Conservation (phyloP, 1,139 yeast species). For the Candida sp. region DNA sequence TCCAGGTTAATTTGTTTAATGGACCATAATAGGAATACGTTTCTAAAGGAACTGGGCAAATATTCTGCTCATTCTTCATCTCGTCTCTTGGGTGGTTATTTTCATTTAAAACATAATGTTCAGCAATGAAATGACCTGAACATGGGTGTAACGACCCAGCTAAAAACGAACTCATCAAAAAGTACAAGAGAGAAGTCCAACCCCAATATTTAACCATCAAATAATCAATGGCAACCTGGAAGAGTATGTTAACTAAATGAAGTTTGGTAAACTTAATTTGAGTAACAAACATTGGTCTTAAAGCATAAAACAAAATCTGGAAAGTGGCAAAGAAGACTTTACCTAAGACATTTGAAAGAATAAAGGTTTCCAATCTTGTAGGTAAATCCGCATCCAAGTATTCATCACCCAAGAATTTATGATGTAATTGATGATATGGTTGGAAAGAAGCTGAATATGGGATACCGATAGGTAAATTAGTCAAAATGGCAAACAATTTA, state of each 20-base stretch:
- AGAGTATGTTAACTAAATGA: conserved; percentile 65
- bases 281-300: conserved; percentile 86
- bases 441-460: conserved; percentile 91
- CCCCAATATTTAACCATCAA: conserved; percentile 62
- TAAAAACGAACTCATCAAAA: conserved; percentile 73
- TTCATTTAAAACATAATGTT: conserved; percentile 72
- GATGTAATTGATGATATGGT: conserved; percentile 90
- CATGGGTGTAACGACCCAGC: conserved; percentile 94
- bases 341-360: conserved; percentile 76
- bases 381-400: conserved; percentile 86
- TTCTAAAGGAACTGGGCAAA: conserved; percentile 55
- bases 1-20: conserved; percentile 77
- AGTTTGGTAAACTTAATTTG: conserved; percentile 70
- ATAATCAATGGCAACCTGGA: conserved; percentile 58
- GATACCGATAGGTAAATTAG: conserved; percentile 83
- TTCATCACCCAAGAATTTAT: conserved; percentile 87
- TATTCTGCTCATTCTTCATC: conserved; percentile 16
- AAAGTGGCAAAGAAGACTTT: conserved; percentile 89
- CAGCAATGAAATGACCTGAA: conserved; percentile 95
- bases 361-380: conserved; percentile 67
- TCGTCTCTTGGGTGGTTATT: conserved; percentile 44
- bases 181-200: conserved; percentile 58
- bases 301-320: conserved; percentile 85
- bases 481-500: conserved; percentile 70
- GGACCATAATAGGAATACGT: conserved; percentile 89